phyloP scores from a whole-genome alignment of 306 rosid species.

The Vicia faba region DNA sequence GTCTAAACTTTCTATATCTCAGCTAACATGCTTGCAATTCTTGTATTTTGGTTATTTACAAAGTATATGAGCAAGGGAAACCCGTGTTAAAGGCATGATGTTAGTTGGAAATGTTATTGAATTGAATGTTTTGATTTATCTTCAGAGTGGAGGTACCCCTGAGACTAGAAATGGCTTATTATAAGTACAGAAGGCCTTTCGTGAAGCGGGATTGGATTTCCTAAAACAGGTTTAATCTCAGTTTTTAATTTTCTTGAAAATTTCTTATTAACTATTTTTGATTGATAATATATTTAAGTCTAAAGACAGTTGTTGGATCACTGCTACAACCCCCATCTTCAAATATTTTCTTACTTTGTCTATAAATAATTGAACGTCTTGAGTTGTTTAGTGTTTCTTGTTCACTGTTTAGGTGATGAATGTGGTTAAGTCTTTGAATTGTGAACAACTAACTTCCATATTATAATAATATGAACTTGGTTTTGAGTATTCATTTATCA shows the following conservation, averaged over 20 bases:
- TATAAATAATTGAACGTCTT: neutral
- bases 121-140: slow-evolving; percentile 35
- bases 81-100: neutral
- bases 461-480: neutral
- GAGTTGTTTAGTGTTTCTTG: neutral
- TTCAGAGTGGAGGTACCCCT: slow-evolving; percentile 98
- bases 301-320: neutral
- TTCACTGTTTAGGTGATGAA: neutral
- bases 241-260: slow-evolving; percentile 46
- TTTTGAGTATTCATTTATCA: neutral
- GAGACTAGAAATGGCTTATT: slow-evolving; percentile 95
- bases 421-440: slow-evolving; percentile 16
- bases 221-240: slow-evolving; percentile 95
- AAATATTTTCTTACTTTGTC: slow-evolving; percentile 1
- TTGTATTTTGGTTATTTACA: slow-evolving; percentile 2
- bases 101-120: slow-evolving; percentile 15
- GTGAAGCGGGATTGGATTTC: slow-evolving; percentile 91
- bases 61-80: slow-evolving; percentile 24
- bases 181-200: slow-evolving; percentile 98
- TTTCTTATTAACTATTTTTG: neutral
- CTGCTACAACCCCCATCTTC: neutral
- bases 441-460: neutral
- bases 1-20: neutral
- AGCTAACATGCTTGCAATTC: slow-evolving; percentile 5
- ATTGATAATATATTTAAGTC: slow-evolving; percentile 1